Conservation (phyloP, 805 yeast genomes). For the Metschnikowia amazonensis region DNA sequence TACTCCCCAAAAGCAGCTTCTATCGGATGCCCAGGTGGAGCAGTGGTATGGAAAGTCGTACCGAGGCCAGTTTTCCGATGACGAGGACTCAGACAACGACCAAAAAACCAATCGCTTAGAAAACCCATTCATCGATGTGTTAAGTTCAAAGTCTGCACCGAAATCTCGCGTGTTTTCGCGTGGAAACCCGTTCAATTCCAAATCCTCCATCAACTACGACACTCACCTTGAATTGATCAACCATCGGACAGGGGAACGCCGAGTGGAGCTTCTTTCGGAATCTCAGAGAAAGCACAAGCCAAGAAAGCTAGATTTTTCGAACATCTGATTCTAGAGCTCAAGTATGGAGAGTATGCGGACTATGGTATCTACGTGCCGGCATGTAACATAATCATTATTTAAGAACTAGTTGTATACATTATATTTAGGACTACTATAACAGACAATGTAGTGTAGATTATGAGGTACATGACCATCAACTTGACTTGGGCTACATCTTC, state of each 20-base stretch:
- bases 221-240: constrained; percentile 39
- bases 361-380: not conserved
- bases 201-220: constrained; percentile 25
- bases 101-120: constrained; percentile 12
- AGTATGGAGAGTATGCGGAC: not conserved
- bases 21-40: constrained; percentile 29
- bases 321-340: not conserved
- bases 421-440: too few relatives aligned
- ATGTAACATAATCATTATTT: not conserved
- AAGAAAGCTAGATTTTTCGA: constrained; percentile 29
- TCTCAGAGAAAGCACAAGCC: constrained; percentile 37
- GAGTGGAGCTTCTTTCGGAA: constrained; percentile 26
- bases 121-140: constrained; percentile 7
- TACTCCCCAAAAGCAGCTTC: constrained; percentile 37
- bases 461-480: too few relatives aligned
- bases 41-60: constrained; percentile 39
- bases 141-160: not conserved
- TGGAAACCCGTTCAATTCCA: constrained; percentile 27
- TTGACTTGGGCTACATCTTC: too few relatives aligned
- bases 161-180: not conserved
- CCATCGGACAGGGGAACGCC: constrained; percentile 39
- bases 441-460: too few relatives aligned
- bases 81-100: constrained; percentile 20
- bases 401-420: not conserved
- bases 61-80: constrained; percentile 28